Evolutionary conservation across 805 yeast genomes (phyloP), one percentile per base, ranked within the genome.

Genomic region (Kregervanrija pseudodelftensis): DNA sequence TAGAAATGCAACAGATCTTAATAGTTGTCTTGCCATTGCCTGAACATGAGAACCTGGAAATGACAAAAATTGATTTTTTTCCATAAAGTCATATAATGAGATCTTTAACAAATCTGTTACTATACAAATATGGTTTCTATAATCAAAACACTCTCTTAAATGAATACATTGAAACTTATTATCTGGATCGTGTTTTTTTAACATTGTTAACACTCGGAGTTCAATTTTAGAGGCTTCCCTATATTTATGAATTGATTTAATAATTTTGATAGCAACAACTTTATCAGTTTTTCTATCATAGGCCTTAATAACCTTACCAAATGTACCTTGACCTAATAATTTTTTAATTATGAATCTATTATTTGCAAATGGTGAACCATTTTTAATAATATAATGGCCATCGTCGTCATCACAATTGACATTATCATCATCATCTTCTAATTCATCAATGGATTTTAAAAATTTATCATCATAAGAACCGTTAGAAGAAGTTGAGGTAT

Each of bases 171-270:
- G 84, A 64, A 77, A 85, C 55, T 66, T 54, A 62, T 79, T 84
- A 30, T 69, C 61, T 30, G 82, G 79, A 60, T 88, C 97, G 59
- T 79, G 80, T 55, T 75, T 75, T 46, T 83, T 79, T 46, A 88
- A 66, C 41, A 91, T 82, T 13, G 85, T 70, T 47, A 93, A 67
- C 11, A 93, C 88, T 40, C 98, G 68, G 22, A 93, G 70, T 66
- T 93, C 99, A 45, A 90, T 88, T 63, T 84, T 86, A 11, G 96
- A 87, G 3, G 99, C 99, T 58, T 90, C 97, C 44, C 98, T 74
- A 63, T 93, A 93, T 67, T 95, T 87, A 17, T 89, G 95, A 17
- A 93, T 84, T 15, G 96, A 87, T 46, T 95, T 73, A 41, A 93
- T 93, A 49, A 93, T 85, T 63, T 93, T 93, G 48, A 93, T 84